A percentile compares a stretch with the other conserved stretches of the same genome.
phyloP scores from a whole-genome alignment of 2,329 filamentous ascomycete species.

The Didymosphaeria variabile region DNA sequence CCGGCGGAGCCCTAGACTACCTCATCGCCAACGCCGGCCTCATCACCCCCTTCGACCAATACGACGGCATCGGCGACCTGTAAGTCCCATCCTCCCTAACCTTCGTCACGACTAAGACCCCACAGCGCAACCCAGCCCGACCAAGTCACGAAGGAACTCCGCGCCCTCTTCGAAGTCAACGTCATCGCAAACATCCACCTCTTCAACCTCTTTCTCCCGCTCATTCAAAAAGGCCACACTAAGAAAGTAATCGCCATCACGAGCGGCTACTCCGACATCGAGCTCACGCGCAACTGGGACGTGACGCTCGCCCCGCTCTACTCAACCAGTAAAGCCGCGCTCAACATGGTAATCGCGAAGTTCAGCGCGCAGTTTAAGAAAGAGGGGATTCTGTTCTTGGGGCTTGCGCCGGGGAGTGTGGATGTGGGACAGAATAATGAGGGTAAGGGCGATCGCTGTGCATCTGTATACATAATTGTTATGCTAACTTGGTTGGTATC shows the following conservation, averaged over 20 bases:
- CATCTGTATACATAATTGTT: conserved; percentile 10
- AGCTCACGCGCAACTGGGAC: conserved; percentile 51
- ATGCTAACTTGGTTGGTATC: too few relatives aligned
- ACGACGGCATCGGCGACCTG: conserved; percentile 49
- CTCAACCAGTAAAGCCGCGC: conserved; percentile 60
- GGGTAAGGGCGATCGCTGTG: neutral
- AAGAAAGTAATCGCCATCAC: conserved; percentile 66
- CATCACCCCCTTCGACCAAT: conserved; percentile 40
- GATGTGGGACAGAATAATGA: conserved; percentile 9
- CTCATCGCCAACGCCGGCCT: conserved; percentile 62
- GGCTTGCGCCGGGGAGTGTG: conserved; percentile 62
- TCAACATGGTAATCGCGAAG: conserved; percentile 65
- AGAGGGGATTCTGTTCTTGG: conserved; percentile 63
- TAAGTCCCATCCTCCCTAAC: conserved; percentile 32
- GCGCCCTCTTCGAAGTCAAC: conserved; percentile 54
- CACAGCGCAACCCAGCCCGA: neutral
- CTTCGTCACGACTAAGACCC: neutral
- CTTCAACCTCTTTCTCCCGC: conserved; percentile 63
- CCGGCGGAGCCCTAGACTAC: conserved; percentile 41
- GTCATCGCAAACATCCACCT: conserved; percentile 63
- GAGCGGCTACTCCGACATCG: conserved; percentile 58
- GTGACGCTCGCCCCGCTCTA: conserved; percentile 55
- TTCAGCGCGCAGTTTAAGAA: conserved; percentile 53
- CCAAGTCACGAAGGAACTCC: conserved; percentile 38
- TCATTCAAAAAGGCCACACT: conserved; percentile 58